phyloP scores from a whole-genome alignment of 1,284 basidiomycete species.

The Rhodotorula sp. region DNA sequence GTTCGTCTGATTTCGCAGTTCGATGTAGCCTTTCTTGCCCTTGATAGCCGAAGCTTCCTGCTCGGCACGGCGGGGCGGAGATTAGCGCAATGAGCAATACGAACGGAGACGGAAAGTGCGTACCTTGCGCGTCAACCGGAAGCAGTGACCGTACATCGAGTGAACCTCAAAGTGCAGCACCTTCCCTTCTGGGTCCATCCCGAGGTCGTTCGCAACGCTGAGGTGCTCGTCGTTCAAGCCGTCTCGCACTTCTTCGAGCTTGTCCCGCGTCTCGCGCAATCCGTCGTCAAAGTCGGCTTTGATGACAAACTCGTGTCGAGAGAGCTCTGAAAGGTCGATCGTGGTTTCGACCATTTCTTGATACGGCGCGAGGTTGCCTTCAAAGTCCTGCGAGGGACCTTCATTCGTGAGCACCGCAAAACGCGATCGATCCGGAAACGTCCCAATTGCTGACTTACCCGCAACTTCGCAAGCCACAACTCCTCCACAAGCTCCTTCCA shows the following conservation, averaged over 20 bases:
- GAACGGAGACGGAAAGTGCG: constrained; percentile 27
- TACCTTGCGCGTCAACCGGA: constrained; percentile 82
- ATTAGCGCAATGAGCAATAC: no score
- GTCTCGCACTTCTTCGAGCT: constrained; percentile 70
- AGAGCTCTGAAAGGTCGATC: constrained; percentile 81
- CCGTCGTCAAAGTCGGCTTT: constrained; percentile 84
- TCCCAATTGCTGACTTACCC: constrained; percentile 52
- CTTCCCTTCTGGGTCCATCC: constrained; percentile 90
- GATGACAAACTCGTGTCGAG: constrained; percentile 80
- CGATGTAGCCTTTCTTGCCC: constrained; percentile 71
- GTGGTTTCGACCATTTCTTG: constrained; percentile 94
- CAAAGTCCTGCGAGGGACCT: constrained; percentile 57
- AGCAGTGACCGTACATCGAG: constrained; percentile 85
- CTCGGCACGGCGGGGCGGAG: not conserved
- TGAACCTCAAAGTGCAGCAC: constrained; percentile 87
- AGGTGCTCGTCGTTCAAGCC: constrained; percentile 81
- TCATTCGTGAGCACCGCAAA: not conserved
- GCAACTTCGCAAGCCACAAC: constrained; percentile 62
- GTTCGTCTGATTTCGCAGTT: constrained; percentile 64
- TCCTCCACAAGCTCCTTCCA: constrained; percentile 62
- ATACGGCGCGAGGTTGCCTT: constrained; percentile 69
- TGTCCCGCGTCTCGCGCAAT: constrained; percentile 67
- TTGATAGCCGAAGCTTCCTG: constrained; percentile 78
- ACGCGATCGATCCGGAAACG: not conserved
- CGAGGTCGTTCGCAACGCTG: constrained; percentile 68